Conservation (phyloP, 2,329 filamentous ascomycete genomes). For the Aureobasidium sp. region DNA sequence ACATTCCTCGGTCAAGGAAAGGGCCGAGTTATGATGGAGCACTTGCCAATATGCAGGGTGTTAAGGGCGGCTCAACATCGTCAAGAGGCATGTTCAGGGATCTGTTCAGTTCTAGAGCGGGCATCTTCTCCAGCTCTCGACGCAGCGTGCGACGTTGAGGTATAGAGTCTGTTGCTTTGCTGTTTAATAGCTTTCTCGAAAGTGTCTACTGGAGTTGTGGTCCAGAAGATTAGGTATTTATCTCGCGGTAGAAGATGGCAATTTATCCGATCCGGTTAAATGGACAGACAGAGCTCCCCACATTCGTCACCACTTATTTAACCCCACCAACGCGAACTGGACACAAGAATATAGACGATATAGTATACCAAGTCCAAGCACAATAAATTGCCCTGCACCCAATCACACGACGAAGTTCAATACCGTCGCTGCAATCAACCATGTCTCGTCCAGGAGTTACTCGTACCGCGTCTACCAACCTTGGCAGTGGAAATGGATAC, state of each 20-base stretch:
- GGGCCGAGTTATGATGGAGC: neutral
- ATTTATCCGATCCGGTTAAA: neutral
- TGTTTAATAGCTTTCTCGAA: too few species aligned
- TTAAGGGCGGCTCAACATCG: slow-evolving; percentile 18
- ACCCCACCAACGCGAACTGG: neutral
- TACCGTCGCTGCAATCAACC: neutral
- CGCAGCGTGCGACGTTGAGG: slow-evolving; percentile 22
- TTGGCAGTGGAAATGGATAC: slow-evolving; percentile 25
- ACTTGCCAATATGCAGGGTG: slow-evolving; percentile 22
- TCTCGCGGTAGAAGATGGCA: neutral
- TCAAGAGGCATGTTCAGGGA: neutral
- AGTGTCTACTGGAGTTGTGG: neutral
- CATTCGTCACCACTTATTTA: neutral
- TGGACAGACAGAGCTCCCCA: neutral
- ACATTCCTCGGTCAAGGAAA: neutral
- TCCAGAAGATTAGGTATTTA: neutral
- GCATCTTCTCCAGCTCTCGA: slow-evolving; percentile 13
- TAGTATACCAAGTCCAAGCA: neutral
- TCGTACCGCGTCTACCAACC: slow-evolving; percentile 35
- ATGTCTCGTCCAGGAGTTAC: slow-evolving; percentile 34
- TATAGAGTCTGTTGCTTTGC: neutral
- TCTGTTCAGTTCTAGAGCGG: neutral
- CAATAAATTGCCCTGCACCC: neutral
- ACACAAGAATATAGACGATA: neutral
- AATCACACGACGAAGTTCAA: neutral